Conservation (phyloP, 768 basidiomycete genomes). For the Podaxis sp. region DNA sequence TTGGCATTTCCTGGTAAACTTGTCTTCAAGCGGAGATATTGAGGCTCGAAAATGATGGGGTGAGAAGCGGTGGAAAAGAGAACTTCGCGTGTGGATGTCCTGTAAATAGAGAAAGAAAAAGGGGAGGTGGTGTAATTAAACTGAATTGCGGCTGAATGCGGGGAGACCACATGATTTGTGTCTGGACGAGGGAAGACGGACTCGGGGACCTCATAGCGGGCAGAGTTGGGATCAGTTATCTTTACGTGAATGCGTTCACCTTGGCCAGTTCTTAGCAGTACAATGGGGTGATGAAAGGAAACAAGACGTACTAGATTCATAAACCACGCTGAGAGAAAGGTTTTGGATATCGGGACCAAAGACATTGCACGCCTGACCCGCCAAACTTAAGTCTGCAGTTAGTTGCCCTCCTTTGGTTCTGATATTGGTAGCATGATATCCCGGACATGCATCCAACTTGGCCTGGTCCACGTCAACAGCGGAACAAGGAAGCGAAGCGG, state of each 20-base stretch:
- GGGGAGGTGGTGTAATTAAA: slow-evolving; percentile 61
- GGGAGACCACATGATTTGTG: slow-evolving; percentile 23
- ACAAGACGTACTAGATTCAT: slow-evolving; percentile 49
- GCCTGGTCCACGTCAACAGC: slow-evolving; percentile 28
- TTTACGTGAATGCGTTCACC: slow-evolving; percentile 63
- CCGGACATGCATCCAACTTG: slow-evolving; percentile 56
- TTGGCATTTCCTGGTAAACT: slow-evolving; percentile 57
- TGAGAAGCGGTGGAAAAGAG: slow-evolving; percentile 61
- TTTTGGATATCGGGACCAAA: slow-evolving; percentile 53
- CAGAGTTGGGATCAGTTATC: slow-evolving; percentile 47
- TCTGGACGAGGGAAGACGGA: slow-evolving; percentile 57
- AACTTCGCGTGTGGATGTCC: slow-evolving; percentile 46
- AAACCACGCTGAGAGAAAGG: slow-evolving; percentile 50
- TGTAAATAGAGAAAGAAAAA: slow-evolving; percentile 59
- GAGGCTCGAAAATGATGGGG: slow-evolving; percentile 71
- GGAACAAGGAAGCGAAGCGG: neutral
- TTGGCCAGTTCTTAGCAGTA: slow-evolving; percentile 19
- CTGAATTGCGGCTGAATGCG: slow-evolving; percentile 40
- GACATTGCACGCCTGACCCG: slow-evolving; percentile 53
- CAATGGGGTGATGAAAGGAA: neutral
- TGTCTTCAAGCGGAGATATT: slow-evolving; percentile 74
- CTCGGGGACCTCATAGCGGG: slow-evolving; percentile 65
- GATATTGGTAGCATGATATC: slow-evolving; percentile 53
- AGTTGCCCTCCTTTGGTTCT: slow-evolving; percentile 34
- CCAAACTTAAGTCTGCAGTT: slow-evolving; percentile 51